Evolutionary conservation across 2,329 filamentous ascomycete genomes (phyloP), one percentile per base, ranked within the genome.

Genomic region (Colletotrichum costaricense): DNA sequence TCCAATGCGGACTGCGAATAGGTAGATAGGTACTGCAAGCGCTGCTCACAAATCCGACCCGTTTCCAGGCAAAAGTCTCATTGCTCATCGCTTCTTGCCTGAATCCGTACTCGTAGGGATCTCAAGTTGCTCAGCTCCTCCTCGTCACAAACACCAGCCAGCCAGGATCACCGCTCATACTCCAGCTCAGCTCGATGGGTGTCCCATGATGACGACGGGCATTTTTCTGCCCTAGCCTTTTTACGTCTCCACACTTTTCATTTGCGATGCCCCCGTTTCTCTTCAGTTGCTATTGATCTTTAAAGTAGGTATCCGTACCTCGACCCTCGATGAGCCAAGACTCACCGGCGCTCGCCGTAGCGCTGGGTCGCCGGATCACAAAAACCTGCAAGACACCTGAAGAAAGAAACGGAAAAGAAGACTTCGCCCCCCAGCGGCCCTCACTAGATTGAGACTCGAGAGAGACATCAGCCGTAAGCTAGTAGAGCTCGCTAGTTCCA

Each of bases 331-430:
- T n/a, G 22, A 5, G 42, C 57, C 26, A 46, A 49, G 30, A 14
- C 33, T 58, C 62, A n/a, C 55, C 63, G 67, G 67, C 55, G 42
- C 63, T 67, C 42, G 54, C 63, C 62, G 42, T 57, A 52, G 60
- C 22, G 54, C 22, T 64, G 67, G 67, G 38, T 58, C 58, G 49
- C 56, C 49, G 26, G 19, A n/a, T 24, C 16, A 46, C 26, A 33
- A 30, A 28, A 33, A 42, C 16, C 16, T 42, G 16, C 22, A n/a
- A 19, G 22, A 55, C 22, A 33, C 19, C 59, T 49, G 42, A 49
- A 49, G 19, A 49, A 49, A 49, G 42, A 49, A n/a, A 49, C 4
- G 6, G 11, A 35, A 35, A 12, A 35, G 38, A 42, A 42, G 3
- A 42, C 16, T 49, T 49, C 42, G 42, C 42, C 42, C 42, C 42